Conservation (phyloP, 306 rosid species). For the Cucurbita maxima region DNA sequence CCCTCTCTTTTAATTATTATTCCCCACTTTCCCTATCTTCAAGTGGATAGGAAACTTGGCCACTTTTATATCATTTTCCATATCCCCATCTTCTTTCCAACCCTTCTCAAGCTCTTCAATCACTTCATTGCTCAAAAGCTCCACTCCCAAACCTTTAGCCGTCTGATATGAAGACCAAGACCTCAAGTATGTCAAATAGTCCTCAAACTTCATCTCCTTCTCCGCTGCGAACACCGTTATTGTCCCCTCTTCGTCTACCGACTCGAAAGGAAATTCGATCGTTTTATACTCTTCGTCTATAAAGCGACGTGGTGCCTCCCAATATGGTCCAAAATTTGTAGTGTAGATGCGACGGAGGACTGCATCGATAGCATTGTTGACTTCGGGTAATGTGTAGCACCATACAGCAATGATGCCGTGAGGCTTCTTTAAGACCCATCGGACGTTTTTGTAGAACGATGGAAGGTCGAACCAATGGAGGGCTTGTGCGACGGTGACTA, state of each 20-base stretch:
- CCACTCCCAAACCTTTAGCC: conserved; percentile 56
- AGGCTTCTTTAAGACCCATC: conserved; percentile 51
- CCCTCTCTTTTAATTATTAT: neutral
- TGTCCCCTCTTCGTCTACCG: conserved; percentile 28
- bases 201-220: conserved; percentile 32
- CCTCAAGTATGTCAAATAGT: conserved; percentile 30
- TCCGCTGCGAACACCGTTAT: conserved; percentile 31
- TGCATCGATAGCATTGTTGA: conserved; percentile 20
- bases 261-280: conserved; percentile 65
- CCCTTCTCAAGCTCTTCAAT: conserved; percentile 29
- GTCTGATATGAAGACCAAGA: conserved; percentile 74
- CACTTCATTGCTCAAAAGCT: conserved; percentile 32
- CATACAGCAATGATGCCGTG: conserved; percentile 60
- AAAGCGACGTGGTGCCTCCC: conserved; percentile 35
- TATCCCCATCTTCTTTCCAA: conserved; percentile 38
- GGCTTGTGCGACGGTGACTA: conserved; percentile 60
- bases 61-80: conserved; percentile 8
- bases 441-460: conserved; percentile 43
- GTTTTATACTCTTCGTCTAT: conserved; percentile 34
- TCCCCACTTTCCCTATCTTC: conserved; percentile 54
- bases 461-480: conserved; percentile 65
- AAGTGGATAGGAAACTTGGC: conserved; percentile 43
- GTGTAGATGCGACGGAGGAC: conserved; percentile 12
- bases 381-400: conserved; percentile 49
- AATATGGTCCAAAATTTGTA: conserved; percentile 17